Conservation (phyloP, 208 protist species). For the Acanthamoeba royreba region DNA sequence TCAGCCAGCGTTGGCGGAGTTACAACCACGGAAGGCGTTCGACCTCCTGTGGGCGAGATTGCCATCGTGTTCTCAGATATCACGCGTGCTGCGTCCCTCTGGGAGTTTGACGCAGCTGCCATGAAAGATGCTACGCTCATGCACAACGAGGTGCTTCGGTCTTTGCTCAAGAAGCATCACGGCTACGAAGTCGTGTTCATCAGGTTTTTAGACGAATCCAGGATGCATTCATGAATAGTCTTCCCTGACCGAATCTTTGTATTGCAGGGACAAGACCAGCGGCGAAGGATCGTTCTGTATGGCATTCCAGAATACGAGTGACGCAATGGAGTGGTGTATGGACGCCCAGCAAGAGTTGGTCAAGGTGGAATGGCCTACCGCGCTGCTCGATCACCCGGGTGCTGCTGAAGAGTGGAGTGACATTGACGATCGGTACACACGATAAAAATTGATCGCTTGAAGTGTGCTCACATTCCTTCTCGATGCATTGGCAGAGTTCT, state of each 20-base stretch:
- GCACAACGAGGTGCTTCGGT: not conserved
- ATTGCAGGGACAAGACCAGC: not conserved
- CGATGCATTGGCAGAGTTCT: not conserved
- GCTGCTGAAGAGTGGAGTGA: slow-evolving; percentile 27
- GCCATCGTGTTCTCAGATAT: slow-evolving; percentile 17
- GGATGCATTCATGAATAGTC: not conserved
- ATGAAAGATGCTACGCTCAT: not conserved
- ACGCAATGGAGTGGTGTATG: not conserved
- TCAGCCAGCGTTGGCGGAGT: not conserved
- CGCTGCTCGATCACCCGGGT: slow-evolving; percentile 7
- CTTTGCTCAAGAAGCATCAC: slow-evolving; percentile 6
- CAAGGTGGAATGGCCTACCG: not conserved
- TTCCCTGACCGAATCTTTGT: not conserved
- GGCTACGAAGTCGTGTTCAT: slow-evolving; percentile 29
- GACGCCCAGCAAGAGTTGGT: slow-evolving; percentile 2
- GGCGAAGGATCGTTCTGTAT: slow-evolving; percentile 33
- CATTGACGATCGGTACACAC: not conserved
- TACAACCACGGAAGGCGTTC: not conserved
- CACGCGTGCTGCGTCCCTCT: not conserved
- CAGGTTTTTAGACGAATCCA: not conserved
- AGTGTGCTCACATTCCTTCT: not conserved
- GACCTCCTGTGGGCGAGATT: not conserved
- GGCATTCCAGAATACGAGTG: slow-evolving; percentile 5
- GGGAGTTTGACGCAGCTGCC: not conserved
- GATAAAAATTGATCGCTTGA: not conserved